Percentiles rank a stretch among this genome's conserved stretches.
Evolutionary conservation across 176 grass and related monocot genomes (phyloP).

Genomic region (Carex littledalei): DNA sequence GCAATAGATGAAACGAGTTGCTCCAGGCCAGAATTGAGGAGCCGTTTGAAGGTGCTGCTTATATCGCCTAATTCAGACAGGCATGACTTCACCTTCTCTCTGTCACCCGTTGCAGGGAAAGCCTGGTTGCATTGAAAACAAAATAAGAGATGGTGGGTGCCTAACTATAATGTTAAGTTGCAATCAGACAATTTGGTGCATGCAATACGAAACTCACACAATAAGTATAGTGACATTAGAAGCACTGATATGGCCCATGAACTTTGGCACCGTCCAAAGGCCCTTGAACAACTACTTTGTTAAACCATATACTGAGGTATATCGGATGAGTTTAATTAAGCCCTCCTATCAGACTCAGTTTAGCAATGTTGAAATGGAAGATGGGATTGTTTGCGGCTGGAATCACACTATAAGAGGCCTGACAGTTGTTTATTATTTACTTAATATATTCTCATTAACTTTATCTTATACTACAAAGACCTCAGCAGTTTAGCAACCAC

Average conservation of each 20-base stretch:
- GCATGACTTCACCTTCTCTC: slow-evolving; percentile 92
- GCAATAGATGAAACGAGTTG: slow-evolving; percentile 66
- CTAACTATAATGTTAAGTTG: background rate
- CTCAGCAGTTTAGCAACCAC: background rate
- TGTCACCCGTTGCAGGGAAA: slow-evolving; percentile 66
- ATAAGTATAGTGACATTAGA: background rate
- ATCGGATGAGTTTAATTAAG: background rate
- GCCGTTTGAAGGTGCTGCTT: slow-evolving; percentile 63
- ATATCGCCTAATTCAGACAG: slow-evolving; percentile 80
- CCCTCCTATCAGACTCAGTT: background rate
- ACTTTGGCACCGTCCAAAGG: background rate
- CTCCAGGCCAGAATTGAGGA: slow-evolving; percentile 74
- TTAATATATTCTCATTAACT: background rate
- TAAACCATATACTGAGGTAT: background rate
- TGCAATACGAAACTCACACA: background rate
- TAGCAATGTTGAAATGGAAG: background rate
- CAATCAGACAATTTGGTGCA: background rate
- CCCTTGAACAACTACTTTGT: background rate
- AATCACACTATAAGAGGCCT: background rate
- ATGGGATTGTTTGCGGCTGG: background rate
- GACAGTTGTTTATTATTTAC: background rate
- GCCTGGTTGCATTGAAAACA: slow-evolving; percentile 34
- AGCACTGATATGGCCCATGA: background rate
- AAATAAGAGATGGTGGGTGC: background rate
- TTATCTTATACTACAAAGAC: background rate